A percentile compares a stretch with the other conserved stretches of the same genome.
These are phyloP conservation scores for Malassezia sp. DNA, from an alignment of 1,284 basidiomycete genomes.

Conservation along the genomic window DNA sequence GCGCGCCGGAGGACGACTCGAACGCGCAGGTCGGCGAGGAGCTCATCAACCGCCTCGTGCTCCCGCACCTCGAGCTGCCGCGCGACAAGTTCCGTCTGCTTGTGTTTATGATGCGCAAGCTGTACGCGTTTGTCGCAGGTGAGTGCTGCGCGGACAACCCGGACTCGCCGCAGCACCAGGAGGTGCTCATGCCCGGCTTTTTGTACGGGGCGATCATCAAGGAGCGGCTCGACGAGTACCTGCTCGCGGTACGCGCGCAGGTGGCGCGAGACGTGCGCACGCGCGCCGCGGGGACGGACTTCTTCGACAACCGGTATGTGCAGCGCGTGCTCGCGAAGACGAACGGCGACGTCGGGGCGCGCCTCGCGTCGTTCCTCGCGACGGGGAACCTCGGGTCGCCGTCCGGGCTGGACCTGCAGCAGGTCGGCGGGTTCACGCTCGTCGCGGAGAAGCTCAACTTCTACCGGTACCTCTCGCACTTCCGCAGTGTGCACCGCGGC, in stretches of 20 bases:
- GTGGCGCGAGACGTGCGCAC: constrained; percentile 67
- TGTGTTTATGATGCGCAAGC: constrained; percentile 94
- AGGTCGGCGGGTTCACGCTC: constrained; percentile 93
- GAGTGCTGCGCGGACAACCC: constrained; percentile 90
- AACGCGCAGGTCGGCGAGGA: constrained; percentile 71
- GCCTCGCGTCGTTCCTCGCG: constrained; percentile 85
- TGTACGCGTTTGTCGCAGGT: constrained; percentile 82
- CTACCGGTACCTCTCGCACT: constrained; percentile 95
- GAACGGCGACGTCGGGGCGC: constrained; percentile 83
- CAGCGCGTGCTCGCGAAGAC: constrained; percentile 64
- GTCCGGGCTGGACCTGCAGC: constrained; percentile 89
- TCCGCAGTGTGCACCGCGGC: constrained; percentile 95
- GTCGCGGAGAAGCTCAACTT: constrained; percentile 99
- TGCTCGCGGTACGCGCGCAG: constrained; percentile 63
- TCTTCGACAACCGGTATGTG: constrained; percentile 76
- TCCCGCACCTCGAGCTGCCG: constrained; percentile 80
- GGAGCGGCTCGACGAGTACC: constrained; percentile 82
- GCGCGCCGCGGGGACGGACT: constrained; percentile 61
- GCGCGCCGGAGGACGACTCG: constrained; percentile 83
- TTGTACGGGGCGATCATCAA: constrained; percentile 97
- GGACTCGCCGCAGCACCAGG: constrained; percentile 97
- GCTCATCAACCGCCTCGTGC: constrained; percentile 72
- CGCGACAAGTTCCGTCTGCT: constrained; percentile 93
- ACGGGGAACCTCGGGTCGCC: constrained; percentile 93
- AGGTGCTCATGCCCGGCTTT: constrained; percentile 84